A percentile compares a stretch with the other conserved stretches of the same genome.
These are phyloP conservation scores for Prorocentrum cordatum DNA, from an alignment of 169 alveolate species.

Conservation along the genomic window DNA sequence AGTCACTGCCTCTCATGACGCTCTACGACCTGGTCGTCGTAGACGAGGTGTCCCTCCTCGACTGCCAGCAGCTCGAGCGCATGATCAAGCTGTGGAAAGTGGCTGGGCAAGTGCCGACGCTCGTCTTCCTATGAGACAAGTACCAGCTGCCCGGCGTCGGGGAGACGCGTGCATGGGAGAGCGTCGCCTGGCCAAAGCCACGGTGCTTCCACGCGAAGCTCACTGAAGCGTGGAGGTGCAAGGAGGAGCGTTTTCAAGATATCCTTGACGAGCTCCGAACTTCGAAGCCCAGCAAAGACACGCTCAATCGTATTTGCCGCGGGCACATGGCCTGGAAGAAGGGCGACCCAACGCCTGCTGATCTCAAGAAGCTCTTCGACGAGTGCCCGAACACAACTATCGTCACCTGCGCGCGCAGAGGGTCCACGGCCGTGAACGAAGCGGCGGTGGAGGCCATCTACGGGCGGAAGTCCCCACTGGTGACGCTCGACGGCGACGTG, in stretches of 20 bases:
- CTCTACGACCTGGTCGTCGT: not conserved
- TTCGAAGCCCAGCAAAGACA: not conserved
- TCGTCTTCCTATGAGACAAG: not conserved
- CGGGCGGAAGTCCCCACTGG: not conserved
- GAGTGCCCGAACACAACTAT: constrained; percentile 9
- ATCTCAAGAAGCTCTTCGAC: not conserved
- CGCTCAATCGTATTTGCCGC: not conserved
- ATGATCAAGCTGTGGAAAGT: not conserved
- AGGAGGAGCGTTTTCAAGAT: not conserved
- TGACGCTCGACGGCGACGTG: not conserved
- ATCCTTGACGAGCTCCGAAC: constrained; percentile 24
- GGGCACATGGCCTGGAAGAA: constrained; percentile 3
- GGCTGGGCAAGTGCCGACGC: not conserved
- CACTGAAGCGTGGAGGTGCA: constrained; percentile 11
- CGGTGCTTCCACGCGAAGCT: not conserved
- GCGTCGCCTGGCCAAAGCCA: not conserved
- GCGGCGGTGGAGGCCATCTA: not conserved
- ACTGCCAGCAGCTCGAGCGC: not conserved
- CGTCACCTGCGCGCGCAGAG: not conserved
- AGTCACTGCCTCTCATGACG: not conserved
- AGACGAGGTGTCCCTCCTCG: constrained; percentile 9
- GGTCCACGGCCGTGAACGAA: not conserved
- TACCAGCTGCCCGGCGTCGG: not conserved
- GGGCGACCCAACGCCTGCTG: not conserved
- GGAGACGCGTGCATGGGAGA: constrained; percentile 1